Evolutionary conservation across 441 rosid genomes (phyloP), one percentile per base, ranked within the genome.

Genomic region (Eruca vesicaria): DNA sequence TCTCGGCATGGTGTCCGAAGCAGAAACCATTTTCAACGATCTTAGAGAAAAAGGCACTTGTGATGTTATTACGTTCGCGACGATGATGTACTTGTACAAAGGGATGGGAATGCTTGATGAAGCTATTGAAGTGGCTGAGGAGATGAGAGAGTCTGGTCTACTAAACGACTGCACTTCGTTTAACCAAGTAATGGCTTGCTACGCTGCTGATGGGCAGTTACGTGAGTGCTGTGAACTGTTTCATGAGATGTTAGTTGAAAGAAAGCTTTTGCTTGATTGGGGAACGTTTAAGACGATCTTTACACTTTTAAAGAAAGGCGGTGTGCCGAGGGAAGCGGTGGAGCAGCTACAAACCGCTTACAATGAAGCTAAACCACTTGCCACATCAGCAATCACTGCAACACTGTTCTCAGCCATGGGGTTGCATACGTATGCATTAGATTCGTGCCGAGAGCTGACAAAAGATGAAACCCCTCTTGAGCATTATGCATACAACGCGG

Each of bases 31-130:
- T 57, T 94, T 94, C 73, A 82, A 84, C 56, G 73, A 71, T 66
- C 77, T 92, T 69, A 85, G 84, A 72, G 83, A 74, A 48, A 83
- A 81, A 28, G 97, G 97, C 65, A 73, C 68, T 15, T 96, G 88
- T 5, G 95, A 94, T 69, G 92, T 80, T 35, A 79, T 88, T 74
- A 82, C 98, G 5, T 92, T 84, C 78, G 90, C 92, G 20, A 81
- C 85, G 56, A 94, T 94, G 97, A 92, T 94, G 93, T 82, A 81
- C 66, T 75, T 90, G 56, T 94, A 92, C 81, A 92, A 88, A 81
- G 83, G 79, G 55, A 86, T 89, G 93, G 92, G 91, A n/a, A 88
- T 94, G 97, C 87, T 91, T 35, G 96, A 91, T 15, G 85, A 90
- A 75, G 95, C 96, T 6, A 84, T 92, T 72, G 88, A 87, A 81